Evolutionary conservation across 768 basidiomycete species (phyloP), one percentile per base, ranked within the genome.

Genomic region (Sarcodon aspratus): DNA sequence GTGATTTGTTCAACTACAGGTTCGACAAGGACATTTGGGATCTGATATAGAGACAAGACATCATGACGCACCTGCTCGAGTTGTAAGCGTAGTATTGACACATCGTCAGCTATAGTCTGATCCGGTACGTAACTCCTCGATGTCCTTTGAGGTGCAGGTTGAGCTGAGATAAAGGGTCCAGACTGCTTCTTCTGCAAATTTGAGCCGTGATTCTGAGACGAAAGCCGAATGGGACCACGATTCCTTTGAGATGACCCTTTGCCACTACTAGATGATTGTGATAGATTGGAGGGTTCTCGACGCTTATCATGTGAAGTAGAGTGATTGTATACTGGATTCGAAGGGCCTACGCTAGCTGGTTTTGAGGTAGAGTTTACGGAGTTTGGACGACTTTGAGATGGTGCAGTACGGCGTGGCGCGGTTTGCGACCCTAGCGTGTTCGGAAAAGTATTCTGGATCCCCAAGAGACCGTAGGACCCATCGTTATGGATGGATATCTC

Each of bases 401-500:
- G 21, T 5, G 5, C 2, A 5, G 21, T 27, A 27, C 21, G 21
- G 5, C 21, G 21, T 27, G 21, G 5, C 21, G 21, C 21, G 5
- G 21, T 27, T 27, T 27, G 21, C 21, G 21, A 27, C 21, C 21
- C 21, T 21, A 51, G 36, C 15, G 27, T 36, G 17, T 44, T 44
- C 13, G 48, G 44, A 7, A 47, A 44, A n/a, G 36, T 49, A 49
- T 44, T 46, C 34, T 33, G 52, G 51, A 43, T 50, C 45, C 36
- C 55, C 55, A 47, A 55, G 40, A 79, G 54, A 1, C 61, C 71
- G 58, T 82, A 84, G 3, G 74, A 68, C 15, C 82, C 80, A 58
- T 80, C 78, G 4, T 65, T 66, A 32, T 69, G 66, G n/a, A 85
- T 57, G 11, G 76, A 77, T 49, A 85, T 73, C 51, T 85, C 81